phyloP scores from a whole-genome alignment of 2,329 filamentous ascomycete genomes.

The Zymoseptoria passerinii region DNA sequence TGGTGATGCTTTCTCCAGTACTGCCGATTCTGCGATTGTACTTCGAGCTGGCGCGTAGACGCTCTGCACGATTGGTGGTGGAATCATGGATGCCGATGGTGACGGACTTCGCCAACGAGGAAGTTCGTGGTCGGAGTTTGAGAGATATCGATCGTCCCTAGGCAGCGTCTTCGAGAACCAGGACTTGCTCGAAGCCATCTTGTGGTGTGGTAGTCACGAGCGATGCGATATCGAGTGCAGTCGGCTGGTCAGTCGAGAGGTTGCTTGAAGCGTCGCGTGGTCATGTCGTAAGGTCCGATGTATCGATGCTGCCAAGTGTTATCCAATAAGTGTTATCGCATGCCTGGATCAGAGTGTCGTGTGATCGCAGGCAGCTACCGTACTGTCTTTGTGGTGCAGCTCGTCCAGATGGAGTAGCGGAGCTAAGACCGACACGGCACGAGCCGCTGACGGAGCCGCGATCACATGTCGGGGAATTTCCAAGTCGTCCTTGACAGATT shows the following conservation, averaged over 20 bases:
- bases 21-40: conserved; percentile 28
- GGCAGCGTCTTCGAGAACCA: conserved; percentile 22
- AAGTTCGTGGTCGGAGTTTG: conserved; percentile 20
- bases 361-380: background rate
- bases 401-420: background rate
- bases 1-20: conserved; percentile 38
- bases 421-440: background rate
- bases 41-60: conserved; percentile 12
- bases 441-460: background rate
- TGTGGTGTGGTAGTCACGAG: background rate
- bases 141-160: conserved; percentile 16
- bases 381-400: background rate
- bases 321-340: background rate
- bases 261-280: background rate
- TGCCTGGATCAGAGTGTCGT: background rate
- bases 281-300: background rate
- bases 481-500: background rate
- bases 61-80: conserved; percentile 30
- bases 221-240: background rate
- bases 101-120: conserved; percentile 29
- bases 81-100: conserved; percentile 27
- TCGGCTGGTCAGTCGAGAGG: background rate
- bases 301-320: background rate
- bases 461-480: background rate
- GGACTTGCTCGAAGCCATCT: conserved; percentile 20